Conservation (phyloP, 2,329 filamentous ascomycete species). For the Orbilia ellipsospora region DNA sequence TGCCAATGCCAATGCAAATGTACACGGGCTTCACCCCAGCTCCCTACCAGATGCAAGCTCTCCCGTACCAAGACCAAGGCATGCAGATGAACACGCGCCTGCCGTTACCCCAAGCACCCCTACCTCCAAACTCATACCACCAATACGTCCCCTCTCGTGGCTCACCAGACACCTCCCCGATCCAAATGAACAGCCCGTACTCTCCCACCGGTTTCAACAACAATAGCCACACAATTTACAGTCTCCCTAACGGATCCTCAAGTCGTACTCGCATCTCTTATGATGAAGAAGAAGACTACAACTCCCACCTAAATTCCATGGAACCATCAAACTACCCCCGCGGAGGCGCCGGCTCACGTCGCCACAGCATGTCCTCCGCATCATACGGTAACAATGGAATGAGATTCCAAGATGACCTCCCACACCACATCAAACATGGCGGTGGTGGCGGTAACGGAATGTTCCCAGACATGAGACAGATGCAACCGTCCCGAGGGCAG, state of each 20-base stretch:
- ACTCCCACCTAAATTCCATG: slow-evolving; percentile 22
- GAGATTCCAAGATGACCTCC: slow-evolving; percentile 23
- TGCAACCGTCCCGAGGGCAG: background rate
- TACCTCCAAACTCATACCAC: slow-evolving; percentile 12
- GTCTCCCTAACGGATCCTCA: slow-evolving; percentile 4
- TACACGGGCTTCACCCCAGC: background rate
- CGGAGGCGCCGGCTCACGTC: slow-evolving; percentile 27
- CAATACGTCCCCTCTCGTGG: slow-evolving; percentile 17
- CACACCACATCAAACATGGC: slow-evolving; percentile 9
- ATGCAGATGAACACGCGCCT: background rate
- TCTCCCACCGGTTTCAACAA: slow-evolving; percentile 8
- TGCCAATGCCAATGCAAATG: background rate
- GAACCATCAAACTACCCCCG: slow-evolving; percentile 32
- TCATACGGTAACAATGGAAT: background rate
- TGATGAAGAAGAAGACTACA: slow-evolving; percentile 18
- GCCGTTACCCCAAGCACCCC: slow-evolving; percentile 1
- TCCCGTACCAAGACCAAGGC: slow-evolving; percentile 12
- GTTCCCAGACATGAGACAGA: slow-evolving; percentile 9
- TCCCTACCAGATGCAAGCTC: background rate
- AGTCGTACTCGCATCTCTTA: slow-evolving; percentile 14
- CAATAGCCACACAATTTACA: slow-evolving; percentile 11
- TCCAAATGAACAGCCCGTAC: slow-evolving; percentile 26
- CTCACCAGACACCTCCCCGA: slow-evolving; percentile 6
- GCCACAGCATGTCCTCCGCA: slow-evolving; percentile 22
- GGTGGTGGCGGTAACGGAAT: slow-evolving; percentile 6